phyloP scores from a whole-genome alignment of 176 grass and related monocot species.

The Elymus sibiricus region DNA sequence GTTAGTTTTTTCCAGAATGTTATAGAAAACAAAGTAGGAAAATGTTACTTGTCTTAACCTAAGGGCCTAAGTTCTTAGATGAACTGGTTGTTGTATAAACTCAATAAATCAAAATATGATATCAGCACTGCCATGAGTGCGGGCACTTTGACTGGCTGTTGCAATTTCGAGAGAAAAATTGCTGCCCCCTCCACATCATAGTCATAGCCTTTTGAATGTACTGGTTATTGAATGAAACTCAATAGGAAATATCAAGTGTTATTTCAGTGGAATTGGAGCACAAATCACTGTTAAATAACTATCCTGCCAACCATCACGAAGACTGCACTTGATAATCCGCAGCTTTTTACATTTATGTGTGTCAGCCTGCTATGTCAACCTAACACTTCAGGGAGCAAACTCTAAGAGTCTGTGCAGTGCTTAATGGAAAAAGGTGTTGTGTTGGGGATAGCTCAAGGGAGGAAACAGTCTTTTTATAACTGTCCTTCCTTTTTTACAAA shows the following conservation, averaged over 20 bases:
- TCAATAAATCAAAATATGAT: not conserved
- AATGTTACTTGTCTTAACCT: not conserved
- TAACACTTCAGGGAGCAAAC: not conserved
- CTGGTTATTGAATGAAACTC: not conserved
- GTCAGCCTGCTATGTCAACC: not conserved
- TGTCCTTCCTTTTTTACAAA: not conserved
- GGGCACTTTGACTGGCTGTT: not conserved
- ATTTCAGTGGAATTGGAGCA: conserved; percentile 2
- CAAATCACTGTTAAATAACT: not conserved
- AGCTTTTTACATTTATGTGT: not conserved
- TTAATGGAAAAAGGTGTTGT: not conserved
- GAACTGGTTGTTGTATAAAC: not conserved
- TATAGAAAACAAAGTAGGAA: conserved; percentile 13
- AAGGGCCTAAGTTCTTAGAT: not conserved
- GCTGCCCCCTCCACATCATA: not conserved
- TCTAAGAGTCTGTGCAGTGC: not conserved
- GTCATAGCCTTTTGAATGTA: not conserved
- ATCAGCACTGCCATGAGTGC: not conserved
- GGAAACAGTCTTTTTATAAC: not conserved
- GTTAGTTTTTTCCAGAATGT: conserved; percentile 8
- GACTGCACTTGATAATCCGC: not conserved
- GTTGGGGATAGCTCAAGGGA: not conserved
- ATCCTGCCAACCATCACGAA: not conserved
- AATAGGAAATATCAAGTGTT: conserved; percentile 2
- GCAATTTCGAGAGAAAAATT: not conserved